Percentiles rank a stretch among this genome's conserved stretches.
Evolutionary conservation across 2,329 filamentous ascomycete species (phyloP).

Genomic region (Endothia cerciana): DNA sequence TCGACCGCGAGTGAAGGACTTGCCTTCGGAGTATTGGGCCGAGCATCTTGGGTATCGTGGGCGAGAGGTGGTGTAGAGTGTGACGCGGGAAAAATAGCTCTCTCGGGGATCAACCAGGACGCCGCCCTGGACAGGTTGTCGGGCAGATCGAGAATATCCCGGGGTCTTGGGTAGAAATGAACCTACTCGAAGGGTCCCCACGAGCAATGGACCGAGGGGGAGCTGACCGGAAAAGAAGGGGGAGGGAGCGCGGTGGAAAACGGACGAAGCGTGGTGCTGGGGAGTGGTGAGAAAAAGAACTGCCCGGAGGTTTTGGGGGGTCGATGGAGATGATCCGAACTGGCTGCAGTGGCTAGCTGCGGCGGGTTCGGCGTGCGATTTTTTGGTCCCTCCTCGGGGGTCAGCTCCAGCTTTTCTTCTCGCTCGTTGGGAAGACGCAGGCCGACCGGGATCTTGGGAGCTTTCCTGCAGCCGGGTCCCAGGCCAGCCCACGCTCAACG

Average conservation of each 20-base stretch:
- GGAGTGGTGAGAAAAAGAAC: constrained; percentile 14
- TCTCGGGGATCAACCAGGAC: constrained; percentile 29
- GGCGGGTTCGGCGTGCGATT: constrained; percentile 29
- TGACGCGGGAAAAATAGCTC: constrained; percentile 33
- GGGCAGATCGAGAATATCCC: constrained; percentile 29
- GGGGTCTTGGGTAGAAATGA: constrained; percentile 14
- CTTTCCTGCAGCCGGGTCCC: constrained; percentile 16
- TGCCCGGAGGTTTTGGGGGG: constrained; percentile 23
- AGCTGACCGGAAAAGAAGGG: constrained; percentile 31
- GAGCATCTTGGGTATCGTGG: constrained; percentile 54
- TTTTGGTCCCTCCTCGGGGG: constrained; percentile 17
- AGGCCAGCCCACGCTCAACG: constrained; percentile 17
- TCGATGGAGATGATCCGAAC: constrained; percentile 15
- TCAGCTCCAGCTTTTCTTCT: constrained; percentile 21
- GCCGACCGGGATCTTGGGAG: constrained; percentile 17
- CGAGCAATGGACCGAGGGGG: constrained; percentile 14
- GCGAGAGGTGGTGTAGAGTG: background rate
- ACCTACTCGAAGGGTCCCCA: constrained; percentile 22
- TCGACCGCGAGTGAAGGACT: constrained; percentile 55
- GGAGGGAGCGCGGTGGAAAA: constrained; percentile 18
- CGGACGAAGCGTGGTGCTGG: constrained; percentile 26
- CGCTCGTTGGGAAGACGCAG: constrained; percentile 23
- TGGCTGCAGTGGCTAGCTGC: constrained; percentile 14
- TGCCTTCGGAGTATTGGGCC: constrained; percentile 67
- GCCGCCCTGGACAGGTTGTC: constrained; percentile 30